Evolutionary conservation across 495 filamentous ascomycete genomes (phyloP).

Genomic region (Penicillium fimorum): DNA sequence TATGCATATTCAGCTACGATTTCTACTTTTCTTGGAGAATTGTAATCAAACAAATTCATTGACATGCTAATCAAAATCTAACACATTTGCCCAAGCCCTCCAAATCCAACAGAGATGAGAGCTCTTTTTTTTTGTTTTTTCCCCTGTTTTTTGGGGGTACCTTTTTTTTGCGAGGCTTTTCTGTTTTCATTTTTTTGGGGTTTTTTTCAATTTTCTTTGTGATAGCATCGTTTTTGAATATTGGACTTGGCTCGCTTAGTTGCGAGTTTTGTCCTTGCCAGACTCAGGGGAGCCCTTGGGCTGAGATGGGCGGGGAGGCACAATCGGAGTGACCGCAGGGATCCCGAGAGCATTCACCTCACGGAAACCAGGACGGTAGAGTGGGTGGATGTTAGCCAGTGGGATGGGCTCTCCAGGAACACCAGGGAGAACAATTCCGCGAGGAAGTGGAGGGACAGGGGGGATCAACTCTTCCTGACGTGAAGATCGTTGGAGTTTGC

Average conservation of each 20-base stretch:
- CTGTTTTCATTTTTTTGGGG: not conserved
- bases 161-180: not conserved
- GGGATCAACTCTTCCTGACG: not conserved
- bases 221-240: not conserved
- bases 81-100: not conserved
- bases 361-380: slow-evolving; percentile 4
- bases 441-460: slow-evolving; percentile 17
- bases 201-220: not conserved
- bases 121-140: not conserved
- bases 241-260: not conserved
- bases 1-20: slow-evolving; percentile 5
- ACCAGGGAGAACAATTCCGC: not conserved
- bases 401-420: not conserved
- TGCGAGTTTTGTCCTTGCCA: not conserved
- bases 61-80: not conserved
- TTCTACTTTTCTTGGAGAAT: not conserved
- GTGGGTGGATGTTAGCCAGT: slow-evolving; percentile 23
- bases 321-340: not conserved
- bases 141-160: not conserved
- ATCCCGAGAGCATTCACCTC: not conserved
- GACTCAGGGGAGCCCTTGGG: not conserved
- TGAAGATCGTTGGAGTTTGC: slow-evolving; percentile 12
- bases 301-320: not conserved
- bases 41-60: slow-evolving; percentile 1
- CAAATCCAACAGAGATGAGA: not conserved